Conservation (phyloP, 2,329 filamentous ascomycete genomes). For the Verticillium dahliae region DNA sequence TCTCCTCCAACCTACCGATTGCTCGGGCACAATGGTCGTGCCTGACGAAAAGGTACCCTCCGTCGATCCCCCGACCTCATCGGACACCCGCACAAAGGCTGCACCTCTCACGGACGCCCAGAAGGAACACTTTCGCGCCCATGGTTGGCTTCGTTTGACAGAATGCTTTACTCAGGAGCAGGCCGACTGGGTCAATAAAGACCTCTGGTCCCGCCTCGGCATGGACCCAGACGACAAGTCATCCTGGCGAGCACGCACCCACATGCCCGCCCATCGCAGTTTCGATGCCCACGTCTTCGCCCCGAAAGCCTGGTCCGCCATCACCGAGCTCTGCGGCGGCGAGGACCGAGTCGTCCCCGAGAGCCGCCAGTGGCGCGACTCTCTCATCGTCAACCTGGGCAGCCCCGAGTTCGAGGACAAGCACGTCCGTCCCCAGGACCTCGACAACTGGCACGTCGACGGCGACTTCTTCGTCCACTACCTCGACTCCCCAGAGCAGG, state of each 20-base stretch:
- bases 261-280: conserved; percentile 57
- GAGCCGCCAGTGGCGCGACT: conserved; percentile 56
- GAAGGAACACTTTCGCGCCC: conserved; percentile 31
- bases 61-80: background rate
- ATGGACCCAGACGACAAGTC: conserved; percentile 57
- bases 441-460: conserved; percentile 61
- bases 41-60: background rate
- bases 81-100: background rate
- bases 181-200: conserved; percentile 25
- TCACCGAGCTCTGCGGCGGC: conserved; percentile 60
- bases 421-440: conserved; percentile 29
- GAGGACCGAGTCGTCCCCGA: conserved; percentile 43
- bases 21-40: background rate
- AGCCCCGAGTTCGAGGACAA: conserved; percentile 38
- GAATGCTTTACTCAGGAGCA: conserved; percentile 30
- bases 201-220: conserved; percentile 59
- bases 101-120: conserved; percentile 27
- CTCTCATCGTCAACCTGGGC: conserved; percentile 65
- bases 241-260: conserved; percentile 57
- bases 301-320: conserved; percentile 59
- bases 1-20: too few relatives aligned
- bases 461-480: conserved; percentile 70
- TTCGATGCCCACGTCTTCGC: conserved; percentile 51
- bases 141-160: conserved; percentile 28
- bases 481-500: conserved; percentile 65